Evolutionary conservation across 2,329 filamentous ascomycete species (phyloP), one percentile per base, ranked within the genome.

Genomic region (Aspergillus texensis): DNA sequence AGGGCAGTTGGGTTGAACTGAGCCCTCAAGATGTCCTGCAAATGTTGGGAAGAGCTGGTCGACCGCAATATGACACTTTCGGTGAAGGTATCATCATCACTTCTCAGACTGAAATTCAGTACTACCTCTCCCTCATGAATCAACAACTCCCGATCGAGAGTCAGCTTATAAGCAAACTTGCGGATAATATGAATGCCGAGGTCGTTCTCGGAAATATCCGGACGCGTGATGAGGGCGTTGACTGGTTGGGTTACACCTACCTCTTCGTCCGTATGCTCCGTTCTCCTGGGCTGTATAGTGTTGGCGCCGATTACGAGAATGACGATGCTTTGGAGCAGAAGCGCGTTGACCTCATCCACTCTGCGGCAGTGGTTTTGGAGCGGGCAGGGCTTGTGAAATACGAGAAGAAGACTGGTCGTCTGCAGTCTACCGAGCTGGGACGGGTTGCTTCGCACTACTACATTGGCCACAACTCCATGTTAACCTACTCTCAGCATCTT

Each of bases 31-130:
- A 99, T 80, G 94, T 99, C 41, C 84, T 99, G 57, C 95, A 99
- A 78, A 99, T 99, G 96, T 88, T 99, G 72, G 95, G 95, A 74
- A 93, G 95, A 85, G 96, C 95, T 60, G 95, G 95, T 76, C 89
- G 95, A 69, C 95, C 95, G 32, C 96, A 99, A 74, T 99, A 93
- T 75, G 95, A 99, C 76, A 97, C 93, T 0, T 99, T 96, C 74
- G 95, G 95, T 75, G 95, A 99, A 78, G 95, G 95, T 76, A 98
- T 99, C 73, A 98, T 99, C 75, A 97, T 99, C 71, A 99, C 95
- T 0, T 95, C 93, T 0, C 94, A 98, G 75, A 86, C 85, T 57
- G 96, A 99, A 80, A 92, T 99, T 74, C 93, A 97, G 72, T 99
- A 99, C 79, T 99, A 99, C 73, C 87, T 99, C 24, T 98, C 94